Evolutionary conservation across 2,329 filamentous ascomycete species (phyloP), one percentile per base, ranked within the genome.

Genomic region (Aspergillus thermomutatus): DNA sequence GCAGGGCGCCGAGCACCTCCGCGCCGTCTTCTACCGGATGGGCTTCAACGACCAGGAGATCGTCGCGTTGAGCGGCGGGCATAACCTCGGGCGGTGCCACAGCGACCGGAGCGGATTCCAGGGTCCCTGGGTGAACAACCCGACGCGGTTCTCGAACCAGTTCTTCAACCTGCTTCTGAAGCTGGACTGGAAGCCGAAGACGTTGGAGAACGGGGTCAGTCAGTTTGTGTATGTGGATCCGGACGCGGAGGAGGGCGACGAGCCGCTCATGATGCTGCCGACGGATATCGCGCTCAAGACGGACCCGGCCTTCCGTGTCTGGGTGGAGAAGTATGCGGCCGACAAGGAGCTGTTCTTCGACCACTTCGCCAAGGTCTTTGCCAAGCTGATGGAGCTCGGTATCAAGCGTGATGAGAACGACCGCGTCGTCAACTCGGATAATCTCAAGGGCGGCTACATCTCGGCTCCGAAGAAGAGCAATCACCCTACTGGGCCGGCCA

Each of bases 201-300:
- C 75, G 11, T 68, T 85, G 53, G 67, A 71, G 14, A 83, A 80
- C 59, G 83, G 83, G 0, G 66, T 83, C 19, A 72, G 76, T 54
- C 83, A 87, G 72, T 88, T 84, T 67, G 80, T 82, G 47, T 83
- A 84, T 63, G 79, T 80, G 49, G 83, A 86, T 59, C 82, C 84
- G 49, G 82, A 86, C 62, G 66, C 69, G 21, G 72, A 73, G 53
- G 75, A 76, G 62, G 69, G 67, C 41, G 79, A 80, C 47, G 80
- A 81, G 56, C 81, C 82, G 55, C 72, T 87, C 45, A 87, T 87
- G 85, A 87, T 87, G 85, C 67, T 87, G 66, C 85, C 85, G 0
- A 86, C 84, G 2, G 85, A 87, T 66, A 80, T 87, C 65, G 80
- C 84, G 4, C 74, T 87, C 41, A 71, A 81, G 3, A 74, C 77